Evolutionary conservation across 495 filamentous ascomycete genomes (phyloP).

Genomic region (Barbatosphaeria neglecta): DNA sequence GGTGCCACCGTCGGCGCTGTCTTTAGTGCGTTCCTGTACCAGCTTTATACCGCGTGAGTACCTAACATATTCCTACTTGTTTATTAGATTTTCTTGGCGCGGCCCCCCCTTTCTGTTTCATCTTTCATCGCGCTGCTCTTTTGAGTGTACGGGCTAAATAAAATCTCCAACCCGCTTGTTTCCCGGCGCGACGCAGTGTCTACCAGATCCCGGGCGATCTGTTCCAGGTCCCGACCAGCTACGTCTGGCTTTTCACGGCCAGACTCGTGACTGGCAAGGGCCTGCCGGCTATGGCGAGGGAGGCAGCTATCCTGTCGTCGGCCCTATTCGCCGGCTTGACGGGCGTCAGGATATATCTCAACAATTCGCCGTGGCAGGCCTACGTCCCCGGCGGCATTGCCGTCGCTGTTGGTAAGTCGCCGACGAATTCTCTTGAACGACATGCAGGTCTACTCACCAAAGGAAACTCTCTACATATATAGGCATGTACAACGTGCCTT

Average conservation of each 20-base stretch:
- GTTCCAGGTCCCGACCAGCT: constrained; percentile 89
- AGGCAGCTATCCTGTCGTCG: constrained; percentile 62
- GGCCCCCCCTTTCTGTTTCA: neutral
- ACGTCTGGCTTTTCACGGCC: constrained; percentile 95
- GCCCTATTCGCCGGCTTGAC: constrained; percentile 60
- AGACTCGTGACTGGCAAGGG: constrained; percentile 89
- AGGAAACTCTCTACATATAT: neutral
- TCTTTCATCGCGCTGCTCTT: too few species aligned
- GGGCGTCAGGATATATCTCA: constrained; percentile 46
- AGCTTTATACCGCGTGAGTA: constrained; percentile 65
- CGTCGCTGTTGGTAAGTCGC: constrained; percentile 63
- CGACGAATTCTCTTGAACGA: neutral
- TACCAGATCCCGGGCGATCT: constrained; percentile 78
- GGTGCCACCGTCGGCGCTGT: constrained; percentile 82
- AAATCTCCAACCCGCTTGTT: too few species aligned
- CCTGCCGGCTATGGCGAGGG: constrained; percentile 66
- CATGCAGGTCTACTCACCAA: neutral
- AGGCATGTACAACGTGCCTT: constrained; percentile 96
- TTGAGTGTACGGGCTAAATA: neutral
- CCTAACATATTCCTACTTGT: too few species aligned
- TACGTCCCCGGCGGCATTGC: constrained; percentile 87
- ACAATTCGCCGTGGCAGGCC: constrained; percentile 38
- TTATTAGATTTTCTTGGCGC: too few species aligned
- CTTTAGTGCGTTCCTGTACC: constrained; percentile 77
- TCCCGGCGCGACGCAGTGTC: constrained; percentile 27